phyloP scores from a whole-genome alignment of 2,329 filamentous ascomycete genomes.

The Alternaria alternata region DNA sequence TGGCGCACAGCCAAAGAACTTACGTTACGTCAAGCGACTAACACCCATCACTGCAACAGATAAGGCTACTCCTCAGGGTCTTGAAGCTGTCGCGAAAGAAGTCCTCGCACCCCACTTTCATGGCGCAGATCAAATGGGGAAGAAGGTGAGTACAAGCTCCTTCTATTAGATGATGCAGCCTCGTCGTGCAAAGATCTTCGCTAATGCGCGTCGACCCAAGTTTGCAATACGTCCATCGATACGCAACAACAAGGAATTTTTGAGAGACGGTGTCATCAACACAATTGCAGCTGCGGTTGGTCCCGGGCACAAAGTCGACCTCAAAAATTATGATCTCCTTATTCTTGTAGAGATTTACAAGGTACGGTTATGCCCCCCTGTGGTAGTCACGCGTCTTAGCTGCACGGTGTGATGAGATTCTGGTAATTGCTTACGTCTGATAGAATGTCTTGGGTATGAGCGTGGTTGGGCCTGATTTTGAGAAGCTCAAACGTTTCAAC shows the following conservation, averaged over 20 bases:
- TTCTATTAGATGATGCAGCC: slow-evolving; percentile 16
- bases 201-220: slow-evolving; percentile 55
- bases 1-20: slow-evolving; percentile 60
- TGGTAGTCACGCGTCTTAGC: slow-evolving; percentile 14
- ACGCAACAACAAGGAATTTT: slow-evolving; percentile 74
- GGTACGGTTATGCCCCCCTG: slow-evolving; percentile 61
- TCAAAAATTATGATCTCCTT: slow-evolving; percentile 79
- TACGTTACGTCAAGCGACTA: slow-evolving; percentile 67
- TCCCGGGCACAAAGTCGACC: slow-evolving; percentile 75
- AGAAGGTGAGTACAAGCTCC: slow-evolving; percentile 57
- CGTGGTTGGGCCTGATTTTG: slow-evolving; percentile 78
- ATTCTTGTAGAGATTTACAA: slow-evolving; percentile 83
- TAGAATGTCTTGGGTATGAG: slow-evolving; percentile 81
- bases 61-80: slow-evolving; percentile 73
- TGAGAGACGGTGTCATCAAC: slow-evolving; percentile 74
- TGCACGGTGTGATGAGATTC: slow-evolving; percentile 10
- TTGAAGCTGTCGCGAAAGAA: slow-evolving; percentile 69
- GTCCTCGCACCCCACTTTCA: slow-evolving; percentile 73
- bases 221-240: slow-evolving; percentile 86
- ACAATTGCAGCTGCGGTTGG: slow-evolving; percentile 72
- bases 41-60: slow-evolving; percentile 67
- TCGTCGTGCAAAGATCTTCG: slow-evolving; percentile 16
- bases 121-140: slow-evolving; percentile 55
- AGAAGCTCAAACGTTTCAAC: slow-evolving; percentile 78
- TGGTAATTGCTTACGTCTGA: slow-evolving; percentile 29